Percentiles rank a stretch among this genome's conserved stretches.
These are phyloP conservation scores for Paxillus rubicundulus DNA, from an alignment of 768 basidiomycete species.

Conservation along the genomic window DNA sequence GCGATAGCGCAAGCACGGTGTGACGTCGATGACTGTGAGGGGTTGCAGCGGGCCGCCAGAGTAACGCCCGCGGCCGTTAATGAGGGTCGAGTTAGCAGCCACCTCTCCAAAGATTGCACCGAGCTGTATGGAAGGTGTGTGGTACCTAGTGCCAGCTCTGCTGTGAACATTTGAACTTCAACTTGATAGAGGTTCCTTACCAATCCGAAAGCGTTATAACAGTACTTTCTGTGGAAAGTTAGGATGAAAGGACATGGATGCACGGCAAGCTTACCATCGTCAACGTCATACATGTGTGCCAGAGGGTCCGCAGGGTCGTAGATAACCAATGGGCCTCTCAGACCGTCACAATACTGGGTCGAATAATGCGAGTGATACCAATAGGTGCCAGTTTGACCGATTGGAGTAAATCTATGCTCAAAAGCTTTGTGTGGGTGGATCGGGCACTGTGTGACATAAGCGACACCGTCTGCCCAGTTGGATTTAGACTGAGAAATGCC, in stretches of 20 bases:
- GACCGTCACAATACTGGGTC: constrained; percentile 36
- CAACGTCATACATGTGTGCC: constrained; percentile 38
- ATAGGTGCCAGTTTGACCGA: constrained; percentile 38
- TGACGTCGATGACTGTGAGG: constrained; percentile 47
- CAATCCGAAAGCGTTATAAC: constrained; percentile 43
- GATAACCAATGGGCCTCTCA: constrained; percentile 38
- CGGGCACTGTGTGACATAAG: constrained; percentile 41
- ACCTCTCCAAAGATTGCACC: constrained; percentile 7
- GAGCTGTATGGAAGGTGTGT: constrained; percentile 22
- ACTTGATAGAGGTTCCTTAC: neutral
- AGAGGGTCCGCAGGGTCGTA: constrained; percentile 42
- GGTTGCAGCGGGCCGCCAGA: constrained; percentile 37
- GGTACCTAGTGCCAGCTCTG: constrained; percentile 35
- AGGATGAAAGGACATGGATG: neutral
- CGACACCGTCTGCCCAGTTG: constrained; percentile 26
- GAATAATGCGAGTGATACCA: constrained; percentile 42
- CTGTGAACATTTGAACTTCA: neutral
- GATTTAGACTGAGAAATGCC: constrained; percentile 23
- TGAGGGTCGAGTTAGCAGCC: constrained; percentile 41
- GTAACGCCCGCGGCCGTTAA: constrained; percentile 53
- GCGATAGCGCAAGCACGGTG: constrained; percentile 35
- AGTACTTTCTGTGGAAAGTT: constrained; percentile 29
- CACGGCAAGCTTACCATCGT: constrained; percentile 33
- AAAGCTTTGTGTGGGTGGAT: constrained; percentile 35
- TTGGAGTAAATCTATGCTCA: constrained; percentile 32